A percentile compares a stretch with the other conserved stretches of the same genome.
These are phyloP conservation scores for Puccinellia tenuiflora DNA, from an alignment of 176 grass and related monocot genomes.

Conservation along the genomic window DNA sequence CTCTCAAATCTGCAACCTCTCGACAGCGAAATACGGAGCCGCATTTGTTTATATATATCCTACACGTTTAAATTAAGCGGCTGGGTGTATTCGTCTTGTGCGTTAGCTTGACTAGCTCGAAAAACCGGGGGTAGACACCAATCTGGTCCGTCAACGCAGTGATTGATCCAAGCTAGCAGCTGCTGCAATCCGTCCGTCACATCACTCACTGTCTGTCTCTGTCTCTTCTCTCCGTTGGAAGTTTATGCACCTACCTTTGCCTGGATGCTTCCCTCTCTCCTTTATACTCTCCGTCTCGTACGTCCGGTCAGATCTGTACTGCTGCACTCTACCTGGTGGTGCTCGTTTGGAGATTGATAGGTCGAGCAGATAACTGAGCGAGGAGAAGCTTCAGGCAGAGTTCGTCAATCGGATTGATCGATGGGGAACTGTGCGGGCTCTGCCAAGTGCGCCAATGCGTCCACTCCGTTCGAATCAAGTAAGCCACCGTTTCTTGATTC, in stretches of 20 bases:
- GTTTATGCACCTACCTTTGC: not conserved
- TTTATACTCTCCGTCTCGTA: not conserved
- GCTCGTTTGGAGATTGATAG: not conserved
- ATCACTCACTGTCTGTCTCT: not conserved
- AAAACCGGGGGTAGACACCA: not conserved
- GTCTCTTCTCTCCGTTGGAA: not conserved
- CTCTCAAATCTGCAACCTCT: too few species aligned
- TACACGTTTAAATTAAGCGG: constrained; percentile 5
- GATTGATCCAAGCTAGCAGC: not conserved
- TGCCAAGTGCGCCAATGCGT: constrained; percentile 47
- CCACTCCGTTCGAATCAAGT: constrained; percentile 56
- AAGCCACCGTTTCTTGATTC: not conserved
- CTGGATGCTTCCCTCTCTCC: not conserved
- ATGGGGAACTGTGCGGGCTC: constrained; percentile 78
- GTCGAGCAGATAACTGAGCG: not conserved
- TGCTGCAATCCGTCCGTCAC: not conserved
- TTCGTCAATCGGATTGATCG: not conserved
- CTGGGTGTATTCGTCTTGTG: not conserved
- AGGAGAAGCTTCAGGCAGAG: not conserved
- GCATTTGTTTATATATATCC: not conserved
- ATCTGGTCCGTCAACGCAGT: constrained; percentile 6
- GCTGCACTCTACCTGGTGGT: not conserved
- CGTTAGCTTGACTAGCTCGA: not conserved
- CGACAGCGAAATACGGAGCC: not conserved
- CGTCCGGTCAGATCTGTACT: not conserved